These are phyloP conservation scores for Hypomontagnella submonticulosa DNA, from an alignment of 495 filamentous ascomycete genomes.

Conservation along the genomic window DNA sequence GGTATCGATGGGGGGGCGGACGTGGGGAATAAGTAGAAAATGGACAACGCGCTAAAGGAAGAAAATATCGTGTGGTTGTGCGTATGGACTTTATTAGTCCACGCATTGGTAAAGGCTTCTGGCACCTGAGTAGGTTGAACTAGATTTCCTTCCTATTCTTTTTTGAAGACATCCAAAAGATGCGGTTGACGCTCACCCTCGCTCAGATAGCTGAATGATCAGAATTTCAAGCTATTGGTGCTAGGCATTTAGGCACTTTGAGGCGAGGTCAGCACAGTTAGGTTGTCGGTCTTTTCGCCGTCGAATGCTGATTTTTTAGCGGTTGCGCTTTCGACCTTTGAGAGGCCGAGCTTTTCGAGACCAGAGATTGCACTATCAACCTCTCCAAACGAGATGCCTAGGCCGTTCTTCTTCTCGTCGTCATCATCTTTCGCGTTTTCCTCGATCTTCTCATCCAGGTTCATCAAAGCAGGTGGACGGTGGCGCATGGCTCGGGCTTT, in stretches of 20 bases:
- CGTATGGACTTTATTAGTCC: conserved; percentile 2
- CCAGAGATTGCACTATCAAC: conserved; percentile 62
- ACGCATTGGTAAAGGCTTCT: too few species aligned
- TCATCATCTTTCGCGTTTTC: conserved; percentile 41
- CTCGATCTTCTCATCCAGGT: conserved; percentile 66
- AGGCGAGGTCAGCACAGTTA: conserved; percentile 40
- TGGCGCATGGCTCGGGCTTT: conserved; percentile 86
- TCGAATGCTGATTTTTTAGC: conserved; percentile 48
- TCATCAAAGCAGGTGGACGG: conserved; percentile 88
- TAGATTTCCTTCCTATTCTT: too few species aligned
- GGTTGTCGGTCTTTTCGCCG: conserved; percentile 47
- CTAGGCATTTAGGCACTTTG: conserved; percentile 53
- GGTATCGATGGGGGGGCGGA: conserved; percentile 36
- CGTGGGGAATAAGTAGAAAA: conserved; percentile 33
- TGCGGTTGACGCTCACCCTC: too few species aligned
- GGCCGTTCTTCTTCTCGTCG: conserved; percentile 51
- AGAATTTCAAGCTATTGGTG: too few species aligned
- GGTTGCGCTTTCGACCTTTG: conserved; percentile 51
- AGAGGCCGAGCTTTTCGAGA: conserved; percentile 57
- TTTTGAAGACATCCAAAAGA: too few species aligned
- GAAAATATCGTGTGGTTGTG: conserved; percentile 15
- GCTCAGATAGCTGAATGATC: too few species aligned
- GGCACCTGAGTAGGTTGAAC: too few species aligned
- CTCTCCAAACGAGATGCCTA: conserved; percentile 62
- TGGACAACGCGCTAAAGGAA: conserved; percentile 33